Evolutionary conservation across 148 eudicot genomes (phyloP).

Genomic region (Cornus controversa): DNA sequence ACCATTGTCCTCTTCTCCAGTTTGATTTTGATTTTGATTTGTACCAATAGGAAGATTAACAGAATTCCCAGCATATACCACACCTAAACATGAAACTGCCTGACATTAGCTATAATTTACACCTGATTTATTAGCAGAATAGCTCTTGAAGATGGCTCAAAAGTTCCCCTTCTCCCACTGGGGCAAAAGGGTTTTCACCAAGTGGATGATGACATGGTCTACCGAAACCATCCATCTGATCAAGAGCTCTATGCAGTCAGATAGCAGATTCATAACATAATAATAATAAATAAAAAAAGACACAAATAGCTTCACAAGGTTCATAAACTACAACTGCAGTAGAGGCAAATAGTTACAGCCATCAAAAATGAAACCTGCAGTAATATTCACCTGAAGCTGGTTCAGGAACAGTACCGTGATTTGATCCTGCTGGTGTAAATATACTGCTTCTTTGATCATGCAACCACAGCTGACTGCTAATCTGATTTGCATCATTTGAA

Average conservation of each 20-base stretch:
- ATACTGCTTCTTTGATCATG: slow-evolving; percentile 26
- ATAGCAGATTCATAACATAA: slow-evolving; percentile 5
- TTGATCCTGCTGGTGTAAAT: slow-evolving; percentile 25
- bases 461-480: slow-evolving; percentile 31
- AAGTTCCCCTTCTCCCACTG: slow-evolving; percentile 42
- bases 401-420: slow-evolving; percentile 22
- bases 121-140: slow-evolving; percentile 14
- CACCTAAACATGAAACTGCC: slow-evolving; percentile 72
- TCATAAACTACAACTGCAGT: not conserved
- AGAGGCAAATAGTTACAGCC: slow-evolving; percentile 5
- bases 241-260: slow-evolving; percentile 47
- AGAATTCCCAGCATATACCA: slow-evolving; percentile 33
- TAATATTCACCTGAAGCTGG: slow-evolving; percentile 58
- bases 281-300: not conserved
- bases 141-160: slow-evolving; percentile 50
- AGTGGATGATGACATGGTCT: slow-evolving; percentile 34
- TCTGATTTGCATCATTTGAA: slow-evolving; percentile 12
- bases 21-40: slow-evolving; percentile 29
- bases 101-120: slow-evolving; percentile 43
- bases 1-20: slow-evolving; percentile 21
- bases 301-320: not conserved
- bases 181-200: slow-evolving; percentile 53
- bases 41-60: slow-evolving; percentile 26
- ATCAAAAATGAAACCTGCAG: slow-evolving; percentile 15
- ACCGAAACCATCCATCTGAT: slow-evolving; percentile 49